These are phyloP conservation scores for Nothophaeocryptopus gaeumannii DNA, from an alignment of 2,329 filamentous ascomycete genomes.

Conservation along the genomic window DNA sequence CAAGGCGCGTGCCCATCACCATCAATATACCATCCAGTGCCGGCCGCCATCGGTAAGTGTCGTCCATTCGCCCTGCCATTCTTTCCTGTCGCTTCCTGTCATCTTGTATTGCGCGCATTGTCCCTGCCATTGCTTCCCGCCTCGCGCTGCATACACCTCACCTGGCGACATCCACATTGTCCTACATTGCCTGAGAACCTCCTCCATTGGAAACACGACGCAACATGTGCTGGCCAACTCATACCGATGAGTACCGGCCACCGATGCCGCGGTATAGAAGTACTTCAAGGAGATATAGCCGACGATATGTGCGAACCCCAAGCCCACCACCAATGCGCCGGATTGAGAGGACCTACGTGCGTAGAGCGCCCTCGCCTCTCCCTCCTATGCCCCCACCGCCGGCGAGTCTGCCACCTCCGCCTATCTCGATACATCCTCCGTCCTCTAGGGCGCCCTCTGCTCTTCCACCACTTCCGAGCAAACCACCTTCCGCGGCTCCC, in stretches of 20 bases:
- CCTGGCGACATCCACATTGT: no score
- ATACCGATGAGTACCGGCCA: slow-evolving; percentile 14
- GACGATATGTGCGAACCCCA: slow-evolving; percentile 21
- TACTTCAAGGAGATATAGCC: slow-evolving; percentile 10
- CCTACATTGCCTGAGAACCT: no score
- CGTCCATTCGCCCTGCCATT: not conserved
- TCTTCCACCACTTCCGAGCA: slow-evolving; percentile 13
- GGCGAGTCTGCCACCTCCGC: slow-evolving; percentile 11
- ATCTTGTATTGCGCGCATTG: not conserved
- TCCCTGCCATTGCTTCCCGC: not conserved
- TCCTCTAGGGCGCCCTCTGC: slow-evolving; percentile 14
- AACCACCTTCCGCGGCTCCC: slow-evolving; percentile 15
- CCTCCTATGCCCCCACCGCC: slow-evolving; percentile 15
- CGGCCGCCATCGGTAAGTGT: slow-evolving; percentile 3
- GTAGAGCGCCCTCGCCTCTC: slow-evolving; percentile 13
- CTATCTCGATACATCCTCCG: slow-evolving; percentile 20
- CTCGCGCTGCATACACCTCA: no score
- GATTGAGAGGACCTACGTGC: slow-evolving; percentile 25
- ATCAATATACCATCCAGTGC: not conserved
- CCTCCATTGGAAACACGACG: no score
- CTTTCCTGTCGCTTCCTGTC: slow-evolving; percentile 2
- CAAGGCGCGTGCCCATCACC: not conserved
- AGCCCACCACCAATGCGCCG: slow-evolving; percentile 16
- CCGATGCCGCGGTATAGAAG: slow-evolving; percentile 10
- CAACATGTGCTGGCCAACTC: slow-evolving; percentile 8